Conservation (phyloP, 78 protist species). For the Dictyostelium intermedium region DNA sequence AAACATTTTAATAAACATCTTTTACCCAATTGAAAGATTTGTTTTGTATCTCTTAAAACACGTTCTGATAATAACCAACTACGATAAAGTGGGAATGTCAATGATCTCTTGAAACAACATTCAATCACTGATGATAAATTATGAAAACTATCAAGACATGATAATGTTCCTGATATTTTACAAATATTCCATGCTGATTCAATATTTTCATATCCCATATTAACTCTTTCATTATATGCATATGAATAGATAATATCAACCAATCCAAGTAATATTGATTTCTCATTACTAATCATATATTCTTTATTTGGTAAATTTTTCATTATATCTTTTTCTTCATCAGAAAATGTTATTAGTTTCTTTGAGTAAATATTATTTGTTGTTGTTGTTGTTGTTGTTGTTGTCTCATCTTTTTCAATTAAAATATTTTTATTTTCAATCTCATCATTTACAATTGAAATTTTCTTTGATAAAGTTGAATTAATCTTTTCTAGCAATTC, state of each 20-base stretch:
- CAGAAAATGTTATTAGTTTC: conserved; percentile 49
- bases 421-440: neutral
- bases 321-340: conserved; percentile 69
- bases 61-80: conserved; percentile 36
- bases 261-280: conserved; percentile 36
- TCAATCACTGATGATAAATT: conserved; percentile 10
- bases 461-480: conserved; percentile 45
- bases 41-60: conserved; percentile 5
- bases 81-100: conserved; percentile 50
- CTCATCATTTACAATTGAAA: conserved; percentile 30
- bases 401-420: neutral
- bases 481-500: conserved; percentile 28
- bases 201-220: conserved; percentile 35
- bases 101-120: conserved; percentile 21
- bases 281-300: conserved; percentile 18
- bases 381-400: neutral
- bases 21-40: conserved; percentile 48
- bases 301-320: conserved; percentile 68
- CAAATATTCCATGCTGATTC: conserved; percentile 73
- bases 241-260: conserved; percentile 56
- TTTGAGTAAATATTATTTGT: neutral
- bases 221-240: conserved; percentile 36
- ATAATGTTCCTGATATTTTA: conserved; percentile 26
- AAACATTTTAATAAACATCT: conserved; percentile 47
- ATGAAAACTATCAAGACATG: conserved; percentile 23